Evolutionary conservation across 2,329 filamentous ascomycete species (phyloP).

Genomic region (Fulvia fulva): DNA sequence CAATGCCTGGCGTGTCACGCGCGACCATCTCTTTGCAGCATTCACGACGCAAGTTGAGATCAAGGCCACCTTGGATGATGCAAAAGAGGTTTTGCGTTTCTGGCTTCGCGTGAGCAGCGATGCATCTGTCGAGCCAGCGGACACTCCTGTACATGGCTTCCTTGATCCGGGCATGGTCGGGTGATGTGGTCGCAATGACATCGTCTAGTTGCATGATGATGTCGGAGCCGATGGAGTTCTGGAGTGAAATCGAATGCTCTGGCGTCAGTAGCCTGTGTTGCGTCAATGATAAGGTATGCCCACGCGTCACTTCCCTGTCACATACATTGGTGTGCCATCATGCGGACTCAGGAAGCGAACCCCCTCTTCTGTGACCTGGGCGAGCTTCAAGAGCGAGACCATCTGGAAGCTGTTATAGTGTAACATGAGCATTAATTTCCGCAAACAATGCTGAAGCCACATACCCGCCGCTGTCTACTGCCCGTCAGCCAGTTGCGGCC

Average conservation of each 20-base stretch:
- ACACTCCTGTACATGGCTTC: conserved; percentile 94
- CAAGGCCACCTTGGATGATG: conserved; percentile 94
- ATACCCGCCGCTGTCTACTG: conserved; percentile 21
- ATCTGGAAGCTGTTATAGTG: conserved; percentile 83
- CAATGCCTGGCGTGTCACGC: conserved; percentile 89
- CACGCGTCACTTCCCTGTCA: neutral
- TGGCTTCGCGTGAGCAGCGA: conserved; percentile 80
- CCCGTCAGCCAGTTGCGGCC: conserved; percentile 27
- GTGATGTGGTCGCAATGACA: conserved; percentile 92
- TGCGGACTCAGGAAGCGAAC: conserved; percentile 95
- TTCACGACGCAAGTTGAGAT: conserved; percentile 76
- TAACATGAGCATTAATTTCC: conserved; percentile 8
- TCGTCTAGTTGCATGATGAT: conserved; percentile 99
- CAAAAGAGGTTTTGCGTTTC: conserved; percentile 90
- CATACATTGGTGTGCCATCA: conserved; percentile 83
- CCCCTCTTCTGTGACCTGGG: conserved; percentile 90
- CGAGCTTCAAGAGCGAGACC: conserved; percentile 91
- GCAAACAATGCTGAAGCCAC: neutral
- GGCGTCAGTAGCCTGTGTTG: conserved; percentile 72
- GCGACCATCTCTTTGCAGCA: conserved; percentile 86
- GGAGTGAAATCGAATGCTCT: conserved; percentile 91
- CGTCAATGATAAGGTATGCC: neutral
- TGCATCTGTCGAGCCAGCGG: conserved; percentile 93
- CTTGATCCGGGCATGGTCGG: conserved; percentile 79
- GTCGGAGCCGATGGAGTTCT: conserved; percentile 96